Conservation (phyloP, 148 eudicot genomes). For the Rhododendron griersonianum region DNA sequence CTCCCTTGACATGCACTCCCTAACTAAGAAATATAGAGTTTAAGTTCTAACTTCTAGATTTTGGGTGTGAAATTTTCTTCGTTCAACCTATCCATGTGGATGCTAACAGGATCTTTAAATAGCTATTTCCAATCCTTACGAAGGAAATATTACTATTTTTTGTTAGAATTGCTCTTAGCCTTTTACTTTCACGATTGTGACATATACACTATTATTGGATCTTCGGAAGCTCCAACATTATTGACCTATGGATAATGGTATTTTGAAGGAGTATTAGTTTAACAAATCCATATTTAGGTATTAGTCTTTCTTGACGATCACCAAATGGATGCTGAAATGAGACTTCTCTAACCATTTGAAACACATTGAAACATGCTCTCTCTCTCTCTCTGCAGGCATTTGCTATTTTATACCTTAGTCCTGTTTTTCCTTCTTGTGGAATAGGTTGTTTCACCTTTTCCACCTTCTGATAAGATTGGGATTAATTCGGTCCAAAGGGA, state of each 20-base stretch:
- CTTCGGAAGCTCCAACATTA: background rate
- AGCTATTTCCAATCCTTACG: background rate
- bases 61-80: background rate
- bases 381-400: background rate
- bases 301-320: background rate
- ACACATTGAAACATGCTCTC: background rate
- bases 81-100: background rate
- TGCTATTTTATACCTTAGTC: background rate
- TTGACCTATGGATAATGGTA: background rate
- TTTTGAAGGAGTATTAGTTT: background rate
- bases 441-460: conserved; percentile 88
- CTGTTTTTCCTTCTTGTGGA: conserved; percentile 12
- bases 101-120: background rate
- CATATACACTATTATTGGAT: background rate
- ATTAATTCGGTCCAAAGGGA: conserved; percentile 94
- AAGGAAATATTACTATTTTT: background rate
- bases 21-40: background rate
- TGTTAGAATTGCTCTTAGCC: background rate
- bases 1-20: background rate
- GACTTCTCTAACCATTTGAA: background rate
- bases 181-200: background rate
- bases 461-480: conserved; percentile 96
- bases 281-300: background rate
- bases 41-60: background rate
- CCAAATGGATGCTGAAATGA: conserved; percentile 1